phyloP scores from a whole-genome alignment of 345 rosid species.

The Eucalyptus victrix region DNA sequence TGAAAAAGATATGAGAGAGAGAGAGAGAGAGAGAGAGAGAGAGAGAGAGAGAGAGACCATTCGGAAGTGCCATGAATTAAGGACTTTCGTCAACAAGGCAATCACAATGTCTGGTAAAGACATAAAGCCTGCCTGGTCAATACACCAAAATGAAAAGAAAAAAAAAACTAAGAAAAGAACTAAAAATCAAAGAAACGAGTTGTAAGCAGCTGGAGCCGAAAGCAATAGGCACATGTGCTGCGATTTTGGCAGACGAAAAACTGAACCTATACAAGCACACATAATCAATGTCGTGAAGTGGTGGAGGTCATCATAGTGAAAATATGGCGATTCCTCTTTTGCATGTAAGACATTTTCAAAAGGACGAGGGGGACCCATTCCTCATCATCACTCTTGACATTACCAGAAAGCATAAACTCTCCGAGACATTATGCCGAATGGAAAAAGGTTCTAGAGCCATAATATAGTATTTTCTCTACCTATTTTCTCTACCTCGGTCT shows the following conservation, averaged over 20 bases:
- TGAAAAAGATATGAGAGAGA: neutral
- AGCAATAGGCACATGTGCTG: neutral
- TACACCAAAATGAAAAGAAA: neutral
- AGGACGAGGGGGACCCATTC: conserved; percentile 7
- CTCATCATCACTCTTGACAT: neutral
- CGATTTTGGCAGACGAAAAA: neutral
- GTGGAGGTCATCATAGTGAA: neutral
- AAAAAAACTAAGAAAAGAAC: neutral
- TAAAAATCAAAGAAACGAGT: neutral
- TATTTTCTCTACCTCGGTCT: neutral
- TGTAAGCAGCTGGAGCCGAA: neutral
- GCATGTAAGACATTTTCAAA: conserved; percentile 34
- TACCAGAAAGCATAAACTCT: neutral
- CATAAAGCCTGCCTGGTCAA: neutral
- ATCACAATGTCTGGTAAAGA: neutral
- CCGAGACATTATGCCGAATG: conserved; percentile 18
- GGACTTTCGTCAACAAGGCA: neutral
- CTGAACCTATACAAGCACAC: neutral
- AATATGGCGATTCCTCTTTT: neutral
- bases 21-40: neutral
- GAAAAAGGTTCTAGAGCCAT: conserved; percentile 15
- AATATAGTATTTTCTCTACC: neutral
- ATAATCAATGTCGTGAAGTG: neutral
- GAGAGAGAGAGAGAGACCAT: neutral
- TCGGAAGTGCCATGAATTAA: neutral